phyloP scores from a whole-genome alignment of 192 early-diverging fungal genomes.

The Coemansia erecta region DNA sequence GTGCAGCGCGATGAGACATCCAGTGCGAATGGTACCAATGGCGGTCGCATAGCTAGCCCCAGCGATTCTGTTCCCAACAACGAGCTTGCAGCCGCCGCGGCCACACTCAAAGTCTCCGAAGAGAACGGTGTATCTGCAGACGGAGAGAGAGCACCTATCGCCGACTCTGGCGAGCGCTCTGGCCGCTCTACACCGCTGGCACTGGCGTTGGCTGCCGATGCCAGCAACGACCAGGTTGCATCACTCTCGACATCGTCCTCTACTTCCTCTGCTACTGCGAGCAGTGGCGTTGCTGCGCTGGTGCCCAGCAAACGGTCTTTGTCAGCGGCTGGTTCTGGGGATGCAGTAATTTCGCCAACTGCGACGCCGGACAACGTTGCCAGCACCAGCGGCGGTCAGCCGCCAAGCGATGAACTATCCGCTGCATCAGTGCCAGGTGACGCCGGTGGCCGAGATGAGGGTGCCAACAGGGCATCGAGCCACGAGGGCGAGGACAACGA shows the following conservation, averaged over 20 bases:
- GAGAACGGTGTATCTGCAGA: neutral
- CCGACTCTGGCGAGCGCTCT: neutral
- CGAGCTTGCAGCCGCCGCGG: conserved; percentile 8
- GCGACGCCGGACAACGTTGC: conserved; percentile 5
- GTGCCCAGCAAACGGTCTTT: conserved; percentile 51
- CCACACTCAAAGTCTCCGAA: conserved; percentile 9
- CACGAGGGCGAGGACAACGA: neutral
- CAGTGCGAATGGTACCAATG: neutral
- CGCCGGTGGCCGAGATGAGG: conserved; percentile 2
- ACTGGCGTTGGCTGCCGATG: neutral
- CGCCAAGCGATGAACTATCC: neutral
- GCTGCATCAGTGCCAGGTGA: neutral
- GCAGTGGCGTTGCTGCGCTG: conserved; percentile 12
- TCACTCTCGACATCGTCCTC: conserved; percentile 3
- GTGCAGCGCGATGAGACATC: neutral
- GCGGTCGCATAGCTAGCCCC: conserved; percentile 7
- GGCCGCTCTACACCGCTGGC: neutral
- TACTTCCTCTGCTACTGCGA: conserved; percentile 6
- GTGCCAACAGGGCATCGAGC: conserved; percentile 9
- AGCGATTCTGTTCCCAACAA: conserved; percentile 8
- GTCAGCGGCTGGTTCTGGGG: conserved; percentile 10
- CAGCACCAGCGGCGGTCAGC: neutral
- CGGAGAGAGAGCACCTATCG: neutral
- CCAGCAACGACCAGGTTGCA: conserved; percentile 1
- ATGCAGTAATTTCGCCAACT: conserved; percentile 10